Evolutionary conservation across 2,329 filamentous ascomycete species (phyloP).

Genomic region (Trichoderma koningiopsis): DNA sequence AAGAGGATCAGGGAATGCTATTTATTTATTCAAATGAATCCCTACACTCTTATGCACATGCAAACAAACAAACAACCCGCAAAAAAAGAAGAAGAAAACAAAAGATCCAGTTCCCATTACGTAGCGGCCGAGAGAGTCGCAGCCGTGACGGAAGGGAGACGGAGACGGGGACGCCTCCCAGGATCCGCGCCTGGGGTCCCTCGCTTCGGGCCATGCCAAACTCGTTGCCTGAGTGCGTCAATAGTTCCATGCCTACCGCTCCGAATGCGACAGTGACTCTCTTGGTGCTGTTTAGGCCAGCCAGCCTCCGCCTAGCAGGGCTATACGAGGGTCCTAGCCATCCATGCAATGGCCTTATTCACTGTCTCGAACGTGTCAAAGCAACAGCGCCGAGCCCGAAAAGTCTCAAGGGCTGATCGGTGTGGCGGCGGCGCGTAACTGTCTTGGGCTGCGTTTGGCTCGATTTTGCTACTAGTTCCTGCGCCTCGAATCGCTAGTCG

Average conservation of each 20-base stretch:
- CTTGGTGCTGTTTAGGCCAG: not conserved
- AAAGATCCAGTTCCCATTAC: conserved; percentile 11
- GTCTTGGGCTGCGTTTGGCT: not conserved
- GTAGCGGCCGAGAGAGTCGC: conserved; percentile 20
- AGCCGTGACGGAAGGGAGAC: conserved; percentile 17
- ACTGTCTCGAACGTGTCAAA: not conserved
- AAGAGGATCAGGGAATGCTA: not conserved
- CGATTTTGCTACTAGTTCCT: not conserved
- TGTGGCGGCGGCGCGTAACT: conserved; percentile 22
- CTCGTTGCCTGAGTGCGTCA: not conserved
- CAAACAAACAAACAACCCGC: not conserved
- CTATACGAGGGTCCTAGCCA: not conserved
- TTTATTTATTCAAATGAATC: not conserved
- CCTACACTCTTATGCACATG: not conserved
- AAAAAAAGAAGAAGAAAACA: not conserved
- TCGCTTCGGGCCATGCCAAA: conserved; percentile 6
- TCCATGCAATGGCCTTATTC: not conserved
- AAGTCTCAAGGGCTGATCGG: not conserved
- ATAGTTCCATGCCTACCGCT: conserved; percentile 1
- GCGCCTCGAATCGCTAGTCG: conserved; percentile 20
- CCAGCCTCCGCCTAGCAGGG: not conserved
- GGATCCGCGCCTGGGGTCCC: conserved; percentile 16
- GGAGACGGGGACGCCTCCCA: conserved; percentile 3
- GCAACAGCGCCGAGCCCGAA: not conserved
- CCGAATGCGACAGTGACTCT: not conserved